Base-by-base conservation (phyloP, 352 stramenopile genomes). In the Phytopythium mirpurense region DNA sequence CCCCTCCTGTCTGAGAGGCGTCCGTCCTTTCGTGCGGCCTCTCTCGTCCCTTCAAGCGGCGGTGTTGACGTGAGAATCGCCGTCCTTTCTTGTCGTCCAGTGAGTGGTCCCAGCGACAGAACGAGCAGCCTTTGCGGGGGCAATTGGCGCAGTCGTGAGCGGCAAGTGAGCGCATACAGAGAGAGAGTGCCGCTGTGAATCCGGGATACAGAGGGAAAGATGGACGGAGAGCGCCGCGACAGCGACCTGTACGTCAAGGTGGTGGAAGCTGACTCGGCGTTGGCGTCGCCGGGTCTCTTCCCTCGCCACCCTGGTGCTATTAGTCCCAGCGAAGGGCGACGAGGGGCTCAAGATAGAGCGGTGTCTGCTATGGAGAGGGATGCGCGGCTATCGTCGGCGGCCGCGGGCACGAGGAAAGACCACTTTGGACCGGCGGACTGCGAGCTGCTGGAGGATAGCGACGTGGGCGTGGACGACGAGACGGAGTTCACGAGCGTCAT, bases 171-270 rank as follows among this genome's bases (percentile, higher is more conserved):
- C 14, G 36, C 14, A 41, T 8, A 19, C 9, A 41, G 36, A 41
- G 29, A 32, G 29, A 32, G 29, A 32, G 29, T n/a, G n/a, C n/a
- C n/a, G n/a, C n/a, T n/a, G n/a, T n/a, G n/a, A n/a, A n/a, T n/a
- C n/a, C n/a, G n/a, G n/a, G n/a, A n/a, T n/a, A n/a, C n/a, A 32
- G 29, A 32, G 29, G 5, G 29, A 32, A 9, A 9, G 29, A 51
- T 51, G 44, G 44, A 51, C 12, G 18, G 29, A 26, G 44, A 24
- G 9, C 27, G n/a, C 12, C 56, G 56, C 44, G 63, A 71, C 42
- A 63, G 59, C 53, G 67, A 75, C 26, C 45, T 72, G 34, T 76
- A 73, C 45, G 67, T 72, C 34, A 70, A 66, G 19, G 67, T 76
- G 58, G 57, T 60, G 26, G 59, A 47, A 50, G 65, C 51, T 24